phyloP scores from a whole-genome alignment of 345 rosid genomes.

The Trapa incisa region DNA sequence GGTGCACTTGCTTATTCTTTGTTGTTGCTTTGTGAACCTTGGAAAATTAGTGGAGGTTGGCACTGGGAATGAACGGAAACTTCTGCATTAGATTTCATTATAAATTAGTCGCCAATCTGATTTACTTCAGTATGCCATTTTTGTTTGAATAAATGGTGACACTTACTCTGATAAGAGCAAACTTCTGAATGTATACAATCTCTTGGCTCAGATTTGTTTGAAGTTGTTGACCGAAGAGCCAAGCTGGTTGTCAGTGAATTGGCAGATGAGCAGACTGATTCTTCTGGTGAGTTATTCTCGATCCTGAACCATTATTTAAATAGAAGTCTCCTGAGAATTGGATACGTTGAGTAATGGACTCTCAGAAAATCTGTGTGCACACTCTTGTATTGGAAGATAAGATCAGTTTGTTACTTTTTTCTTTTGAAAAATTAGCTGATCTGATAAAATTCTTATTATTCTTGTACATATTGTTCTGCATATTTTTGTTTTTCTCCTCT shows the following conservation, averaged over 20 bases:
- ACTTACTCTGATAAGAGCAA: not conserved
- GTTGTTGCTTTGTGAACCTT: not conserved
- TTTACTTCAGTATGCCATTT: not conserved
- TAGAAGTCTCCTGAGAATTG: not conserved
- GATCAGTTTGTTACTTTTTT: not conserved
- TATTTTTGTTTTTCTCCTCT: not conserved
- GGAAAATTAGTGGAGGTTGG: not conserved
- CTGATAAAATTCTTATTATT: not conserved
- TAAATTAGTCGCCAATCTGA: not conserved
- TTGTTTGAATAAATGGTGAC: not conserved
- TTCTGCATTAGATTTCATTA: not conserved
- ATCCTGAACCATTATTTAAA: not conserved
- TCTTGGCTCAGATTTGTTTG: constrained; percentile 59
- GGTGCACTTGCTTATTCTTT: not conserved
- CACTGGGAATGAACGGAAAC: not conserved
- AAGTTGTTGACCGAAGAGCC: constrained; percentile 93
- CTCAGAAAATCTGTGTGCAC: not conserved
- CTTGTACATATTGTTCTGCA: not conserved
- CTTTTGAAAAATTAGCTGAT: not conserved
- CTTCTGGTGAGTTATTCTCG: constrained; percentile 34
- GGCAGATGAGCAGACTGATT: constrained; percentile 62
- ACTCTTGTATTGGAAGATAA: not conserved
- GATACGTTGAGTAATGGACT: not conserved
- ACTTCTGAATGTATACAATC: constrained; percentile 3
- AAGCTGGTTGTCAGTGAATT: constrained; percentile 82